phyloP scores from a whole-genome alignment of 192 early-diverging fungal genomes.

The Podila epicladia region DNA sequence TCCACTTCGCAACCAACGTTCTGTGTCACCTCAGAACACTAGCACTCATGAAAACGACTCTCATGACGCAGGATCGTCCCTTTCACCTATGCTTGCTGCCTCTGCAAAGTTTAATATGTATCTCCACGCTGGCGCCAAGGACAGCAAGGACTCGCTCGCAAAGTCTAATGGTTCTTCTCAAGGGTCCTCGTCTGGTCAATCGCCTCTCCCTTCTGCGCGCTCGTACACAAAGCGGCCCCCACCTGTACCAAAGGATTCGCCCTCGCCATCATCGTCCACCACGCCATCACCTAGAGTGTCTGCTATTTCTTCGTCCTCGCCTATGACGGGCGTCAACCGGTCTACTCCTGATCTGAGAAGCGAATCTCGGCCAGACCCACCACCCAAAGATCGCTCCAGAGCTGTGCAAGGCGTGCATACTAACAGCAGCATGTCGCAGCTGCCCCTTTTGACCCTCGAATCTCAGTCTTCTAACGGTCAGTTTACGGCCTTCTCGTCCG shows the following conservation, averaged over 20 bases:
- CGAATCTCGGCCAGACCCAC: conserved; percentile 28
- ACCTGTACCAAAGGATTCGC: conserved; percentile 19
- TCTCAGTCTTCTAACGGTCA: conserved; percentile 16
- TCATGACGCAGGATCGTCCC: not conserved
- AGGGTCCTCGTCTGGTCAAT: conserved; percentile 8
- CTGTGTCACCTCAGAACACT: not conserved
- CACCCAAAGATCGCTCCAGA: conserved; percentile 28
- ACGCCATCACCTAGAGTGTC: conserved; percentile 18
- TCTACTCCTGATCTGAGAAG: conserved; percentile 6
- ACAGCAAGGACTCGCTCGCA: conserved; percentile 24
- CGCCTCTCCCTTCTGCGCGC: conserved; percentile 2
- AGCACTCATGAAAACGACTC: not conserved
- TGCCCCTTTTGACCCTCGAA: conserved; percentile 23
- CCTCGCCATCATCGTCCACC: not conserved
- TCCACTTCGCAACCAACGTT: not conserved
- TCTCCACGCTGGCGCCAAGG: conserved; percentile 13
- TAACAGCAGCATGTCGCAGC: conserved; percentile 13
- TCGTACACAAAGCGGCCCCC: conserved; percentile 28
- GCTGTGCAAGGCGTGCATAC: not conserved
- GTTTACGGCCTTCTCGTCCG: conserved; percentile 6
- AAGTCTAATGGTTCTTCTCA: not conserved
- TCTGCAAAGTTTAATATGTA: conserved; percentile 34
- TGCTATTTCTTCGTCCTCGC: conserved; percentile 1
- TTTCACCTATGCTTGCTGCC: conserved; percentile 23
- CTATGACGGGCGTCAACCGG: conserved; percentile 4